Conservation (phyloP, 139 green algal species). For the Closterium sp. region DNA sequence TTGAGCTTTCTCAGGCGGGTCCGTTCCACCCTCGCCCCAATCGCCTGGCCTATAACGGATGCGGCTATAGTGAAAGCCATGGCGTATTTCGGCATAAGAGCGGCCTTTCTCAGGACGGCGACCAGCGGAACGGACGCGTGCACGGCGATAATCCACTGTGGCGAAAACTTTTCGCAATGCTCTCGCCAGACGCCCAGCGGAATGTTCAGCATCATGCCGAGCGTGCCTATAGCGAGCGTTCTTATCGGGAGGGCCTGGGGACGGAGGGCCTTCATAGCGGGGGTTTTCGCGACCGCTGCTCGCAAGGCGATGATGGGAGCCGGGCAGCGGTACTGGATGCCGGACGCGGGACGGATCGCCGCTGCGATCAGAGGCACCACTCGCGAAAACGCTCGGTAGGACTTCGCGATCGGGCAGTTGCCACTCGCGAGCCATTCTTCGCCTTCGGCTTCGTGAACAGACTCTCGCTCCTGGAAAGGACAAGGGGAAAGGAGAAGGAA, state of each 20-base stretch:
- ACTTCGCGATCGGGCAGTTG: slow-evolving; percentile 48
- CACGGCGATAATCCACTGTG: slow-evolving; percentile 81
- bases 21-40: slow-evolving; percentile 31
- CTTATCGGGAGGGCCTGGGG: slow-evolving; percentile 58
- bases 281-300: slow-evolving; percentile 64
- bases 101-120: slow-evolving; percentile 81
- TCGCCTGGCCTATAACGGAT: slow-evolving; percentile 67
- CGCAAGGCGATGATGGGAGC: slow-evolving; percentile 70
- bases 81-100: slow-evolving; percentile 78
- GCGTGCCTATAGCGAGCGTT: slow-evolving; percentile 56
- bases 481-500: neutral
- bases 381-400: neutral
- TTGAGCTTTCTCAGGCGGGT: neutral
- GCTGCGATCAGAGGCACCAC: slow-evolving; percentile 27
- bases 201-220: slow-evolving; percentile 68
- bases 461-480: neutral
- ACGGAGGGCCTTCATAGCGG: slow-evolving; percentile 68
- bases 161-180: slow-evolving; percentile 82
- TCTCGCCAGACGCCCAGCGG: slow-evolving; percentile 76
- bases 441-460: slow-evolving; percentile 27
- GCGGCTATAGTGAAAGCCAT: slow-evolving; percentile 73
- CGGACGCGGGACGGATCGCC: neutral
- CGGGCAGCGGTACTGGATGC: slow-evolving; percentile 68
- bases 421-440: slow-evolving; percentile 37
- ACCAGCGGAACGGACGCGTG: slow-evolving; percentile 86